Evolutionary conservation across 768 basidiomycete species (phyloP), one percentile per base, ranked within the genome.

Genomic region (Hygrophoropsis aurantiaca): DNA sequence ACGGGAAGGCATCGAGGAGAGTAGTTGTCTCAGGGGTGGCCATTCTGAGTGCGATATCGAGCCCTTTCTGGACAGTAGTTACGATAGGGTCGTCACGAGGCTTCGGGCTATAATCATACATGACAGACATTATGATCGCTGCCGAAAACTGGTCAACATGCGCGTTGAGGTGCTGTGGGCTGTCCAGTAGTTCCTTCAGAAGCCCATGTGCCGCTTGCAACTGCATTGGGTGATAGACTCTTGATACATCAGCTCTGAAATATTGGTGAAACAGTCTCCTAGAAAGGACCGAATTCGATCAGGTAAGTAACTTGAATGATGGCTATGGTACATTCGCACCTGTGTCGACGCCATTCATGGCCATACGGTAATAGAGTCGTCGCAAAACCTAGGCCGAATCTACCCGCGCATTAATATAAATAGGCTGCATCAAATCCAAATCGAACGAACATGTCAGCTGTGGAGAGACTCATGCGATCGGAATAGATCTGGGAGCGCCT

Each of bases 401-500:
- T 58, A 36, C 27, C 7, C 27, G 13, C 6, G 27, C 6, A 13
- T 30, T 30, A 30, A 7, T 30, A 13, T 30, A 7, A 30, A 13
- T 6, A 30, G 27, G 7, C 27, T 13, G 27, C 7, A 13, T 6
- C 27, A 13, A 6, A 13, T 30, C 7, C 27, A 13, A 7, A 7
- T 7, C 27, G 13, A 11, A 34, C 19, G 27, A 16, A 46, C 40
- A 19, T 5, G 10, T 37, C 15, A 41, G 75, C 61, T 38, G 78
- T 56, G 19, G 78, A 74, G 47, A 78, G 77, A 39, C 74, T 69
- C 42, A 66, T 65, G 11, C 72, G 57, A 47, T 69, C 70, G 8
- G 72, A 68, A 51, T 71, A 71, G 40, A 62, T 65, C 25, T 61
- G 57, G 11, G 70, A 70, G 6, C 67, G 60, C 45, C 64, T 68